Base-by-base conservation (phyloP, 1,139 yeast species). In the Geotrichum fermentans region DNA sequence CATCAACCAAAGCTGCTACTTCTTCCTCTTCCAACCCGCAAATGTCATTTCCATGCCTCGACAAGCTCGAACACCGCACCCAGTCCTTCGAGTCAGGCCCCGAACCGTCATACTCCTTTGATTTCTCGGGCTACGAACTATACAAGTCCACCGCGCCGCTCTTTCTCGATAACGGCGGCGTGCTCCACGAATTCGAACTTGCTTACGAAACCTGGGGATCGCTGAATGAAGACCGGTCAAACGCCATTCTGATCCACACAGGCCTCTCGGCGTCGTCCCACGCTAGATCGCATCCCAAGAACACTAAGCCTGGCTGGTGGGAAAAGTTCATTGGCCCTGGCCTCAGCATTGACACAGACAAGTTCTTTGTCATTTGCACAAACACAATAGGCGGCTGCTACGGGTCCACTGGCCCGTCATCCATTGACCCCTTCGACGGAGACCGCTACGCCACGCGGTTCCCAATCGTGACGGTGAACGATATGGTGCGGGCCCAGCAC, bases 161-260 rank as follows among this genome's bases (percentile, higher is more conserved):
- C 4, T 78, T 77, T 50, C 72, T 89, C 24, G 97, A 90, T 62
- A 79, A 83, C 62, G 97, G 97, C 13, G 95, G 94, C 1, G 74
- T 71, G 52, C 69, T 89, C 36, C 87, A 88, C 1, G 80, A 78
- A 54, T 87, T 79, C 59, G 80, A 84, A 58, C 73, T 89, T 24
- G 97, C 97, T 0, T 90, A 85, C 68, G 97, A 89, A 65, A 79
- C 92, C 1, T 89, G 97, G 97, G 97, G 97, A 7, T 58, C 66
- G 3, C 70, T 89, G 52, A 84, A 86, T 56, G 63, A 66, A 1
- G 75, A 72, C 40, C 79, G 71, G 55, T 77, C 85, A 16, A 89
- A 89, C 62, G 85, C 89, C 14, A 77, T 89, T 24, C 71, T 90
- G 34, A 69, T 89, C 7, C 97, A 89, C 61, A 90, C 97, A 0